Conservation (phyloP, 2,329 filamentous ascomycete genomes). For the Venturia aucupariae region DNA sequence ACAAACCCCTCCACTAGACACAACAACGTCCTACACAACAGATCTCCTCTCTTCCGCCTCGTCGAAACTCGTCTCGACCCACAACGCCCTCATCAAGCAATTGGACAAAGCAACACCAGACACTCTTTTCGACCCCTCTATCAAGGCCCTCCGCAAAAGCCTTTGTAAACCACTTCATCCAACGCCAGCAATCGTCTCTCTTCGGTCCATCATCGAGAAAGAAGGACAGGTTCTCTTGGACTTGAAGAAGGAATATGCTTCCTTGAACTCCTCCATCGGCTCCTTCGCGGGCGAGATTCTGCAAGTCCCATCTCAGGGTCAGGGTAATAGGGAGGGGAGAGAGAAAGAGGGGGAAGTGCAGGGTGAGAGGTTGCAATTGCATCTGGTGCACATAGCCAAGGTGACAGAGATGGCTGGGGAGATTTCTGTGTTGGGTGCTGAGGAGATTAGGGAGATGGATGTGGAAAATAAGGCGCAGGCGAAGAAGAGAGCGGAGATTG, state of each 20-base stretch:
- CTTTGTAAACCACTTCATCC: background rate
- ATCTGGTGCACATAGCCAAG: background rate
- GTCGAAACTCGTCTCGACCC: background rate
- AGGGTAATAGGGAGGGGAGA: background rate
- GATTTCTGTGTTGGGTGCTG: background rate
- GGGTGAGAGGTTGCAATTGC: background rate
- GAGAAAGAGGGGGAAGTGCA: background rate
- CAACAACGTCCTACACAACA: background rate
- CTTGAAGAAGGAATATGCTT: background rate
- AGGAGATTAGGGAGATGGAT: background rate
- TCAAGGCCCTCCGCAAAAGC: background rate
- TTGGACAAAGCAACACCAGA: background rate
- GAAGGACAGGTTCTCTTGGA: background rate
- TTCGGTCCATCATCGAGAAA: background rate
- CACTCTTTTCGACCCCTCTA: background rate
- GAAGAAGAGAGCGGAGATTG: background rate
- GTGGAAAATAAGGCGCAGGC: background rate
- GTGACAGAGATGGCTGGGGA: background rate
- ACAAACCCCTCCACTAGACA: background rate
- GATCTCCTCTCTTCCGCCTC: background rate
- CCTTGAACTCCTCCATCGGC: background rate
- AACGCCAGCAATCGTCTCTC: background rate
- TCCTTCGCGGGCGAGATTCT: background rate
- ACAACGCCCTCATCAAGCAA: background rate
- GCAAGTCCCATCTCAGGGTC: background rate